Base-by-base conservation (phyloP, 257 asterid genomes). In the Solanum pennellii region DNA sequence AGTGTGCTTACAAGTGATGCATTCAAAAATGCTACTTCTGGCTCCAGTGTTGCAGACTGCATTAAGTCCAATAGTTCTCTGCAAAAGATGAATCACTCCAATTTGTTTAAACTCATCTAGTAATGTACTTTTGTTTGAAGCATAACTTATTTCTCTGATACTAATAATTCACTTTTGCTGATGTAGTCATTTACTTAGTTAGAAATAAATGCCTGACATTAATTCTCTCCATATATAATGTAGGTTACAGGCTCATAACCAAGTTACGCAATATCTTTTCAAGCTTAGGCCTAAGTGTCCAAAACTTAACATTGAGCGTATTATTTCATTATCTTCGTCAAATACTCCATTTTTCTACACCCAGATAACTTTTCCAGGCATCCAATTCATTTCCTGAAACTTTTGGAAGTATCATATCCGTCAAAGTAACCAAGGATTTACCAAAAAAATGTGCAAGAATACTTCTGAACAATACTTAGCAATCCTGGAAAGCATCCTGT, bases 1-100 rank as follows among this genome's bases (percentile, higher is more conserved):
- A 14, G 42, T 9, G 87, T 33, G 87, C 98, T 92, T 83, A 97
- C 99, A 7, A 97, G 95, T 82, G 94, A 92, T 90, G 98, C 99
- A 91, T 95, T 97, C 83, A 97, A 96, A 72, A 97, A 88, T 45
- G 98, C 97, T 31, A 93, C 93, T 92, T 95, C 98, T 73, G 99
- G 99, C 86, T 93, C 94, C 94, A 97, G 89, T 15, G 94, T 94
- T 62, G 98, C 97, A 11, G 94, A 92, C 90, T 93, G 97, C 98
- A 96, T 94, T 86, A 94, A 91, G 60, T 92, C 94, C 90, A 94
- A 89, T 88, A 96, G 98, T 82, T 93, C 96, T 71, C 99, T 95
- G 93, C 88, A 89, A 60, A 88, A 79, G 31, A 82, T 72, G 66
- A 42, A 88, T 72, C 69, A 18, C 69, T 49, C 31, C 12, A 44